Base-by-base conservation (phyloP, 352 stramenopile genomes). In the Salisapilia sapeloensis region DNA sequence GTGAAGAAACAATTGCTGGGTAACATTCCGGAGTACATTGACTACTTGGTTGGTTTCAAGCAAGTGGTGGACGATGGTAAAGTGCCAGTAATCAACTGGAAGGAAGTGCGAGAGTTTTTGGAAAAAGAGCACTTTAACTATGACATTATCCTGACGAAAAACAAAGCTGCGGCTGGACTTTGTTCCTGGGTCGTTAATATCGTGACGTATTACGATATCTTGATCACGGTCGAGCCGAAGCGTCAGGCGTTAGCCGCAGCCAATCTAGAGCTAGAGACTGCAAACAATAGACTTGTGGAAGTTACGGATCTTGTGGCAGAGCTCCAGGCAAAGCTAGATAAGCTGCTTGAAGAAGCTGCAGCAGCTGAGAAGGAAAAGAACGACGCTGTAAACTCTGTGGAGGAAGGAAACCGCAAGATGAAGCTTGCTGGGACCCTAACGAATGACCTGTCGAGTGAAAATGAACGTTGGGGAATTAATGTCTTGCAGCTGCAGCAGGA, bases 151-250 rank as follows among this genome's bases (percentile, higher is more conserved):
- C 44, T 89, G 26, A 87, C 75, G 3, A 97, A 97, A 53, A 97
- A 97, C 63, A 91, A 85, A 29, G 89, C 89, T 6, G 91, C 91
- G 11, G 91, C 84, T 0, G 86, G 84, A 24, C 49, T 97, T 25
- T 96, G 84, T 43, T 89, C 74, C 2, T 97, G 93, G 65, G 90
- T 97, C 24, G 56, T 96, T 44, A 97, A 97, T 44, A 97, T 97
- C 25, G 85, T 97, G 26, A 91, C 85, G 57, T 97, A 97, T 63
- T 96, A 97, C 59, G 87, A 97, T 51, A 96, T 96, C 26, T 61
- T 97, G 1, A 57, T 96, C 25, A 94, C 85, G 0, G 84, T 97
- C 13, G 89, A 96, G 56, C 91, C 91, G 5, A 97, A 96, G 54
- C 78, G 90, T 20, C 71, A 86, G 37, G 86, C 86, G 4, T 55